Base-by-base conservation (phyloP, 495 filamentous ascomycete genomes). In the Penicillium canariense region DNA sequence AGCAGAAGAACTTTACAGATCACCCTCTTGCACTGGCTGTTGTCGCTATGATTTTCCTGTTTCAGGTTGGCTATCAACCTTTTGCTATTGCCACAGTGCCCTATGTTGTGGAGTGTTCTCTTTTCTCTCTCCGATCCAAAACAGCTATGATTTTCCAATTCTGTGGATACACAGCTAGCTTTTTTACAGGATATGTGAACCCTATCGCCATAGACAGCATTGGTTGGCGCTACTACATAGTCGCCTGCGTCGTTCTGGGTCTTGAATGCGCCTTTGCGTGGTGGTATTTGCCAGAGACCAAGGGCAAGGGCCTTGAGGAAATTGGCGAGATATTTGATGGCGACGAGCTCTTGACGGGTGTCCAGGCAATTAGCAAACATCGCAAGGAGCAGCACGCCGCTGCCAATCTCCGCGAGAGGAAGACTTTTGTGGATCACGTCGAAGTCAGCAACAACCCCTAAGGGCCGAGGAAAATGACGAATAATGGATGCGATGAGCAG, bases 221-320 rank as follows among this genome's bases (percentile, higher is more conserved):
- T 35, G 59, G 70, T 48, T 85, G 83, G 83, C 81, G 79, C 63
- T 78, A 84, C 53, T 85, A 84, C 63, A 72, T 84, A 61, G 80
- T 85, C 68, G 85, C 83, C 71, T 83, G 81, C 36, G 63, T 74
- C 65, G 84, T 81, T 79, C 77, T 86, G 65, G 73, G 71, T 46
- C 52, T 83, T 58, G 81, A 85, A 67, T 65, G 85, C 44, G 32
- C 56, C 44, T 79, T 85, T 32, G 81, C 86, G 40, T 87, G 78
- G 72, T 81, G 85, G 72, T 83, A 81, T 74, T 87, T 84, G 58
- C 74, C 85, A 50, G 84, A 88, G 73, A 88, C 84, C 40, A 80
- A 78, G 58, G 81, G 81, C 32, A 79, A 80, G 8, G 82, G 81
- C 26, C 77, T 87, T 50, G 85, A 87, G 71, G 85, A 87, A 68